Conservation (phyloP, 805 yeast species). For the Lachancea cidri region DNA sequence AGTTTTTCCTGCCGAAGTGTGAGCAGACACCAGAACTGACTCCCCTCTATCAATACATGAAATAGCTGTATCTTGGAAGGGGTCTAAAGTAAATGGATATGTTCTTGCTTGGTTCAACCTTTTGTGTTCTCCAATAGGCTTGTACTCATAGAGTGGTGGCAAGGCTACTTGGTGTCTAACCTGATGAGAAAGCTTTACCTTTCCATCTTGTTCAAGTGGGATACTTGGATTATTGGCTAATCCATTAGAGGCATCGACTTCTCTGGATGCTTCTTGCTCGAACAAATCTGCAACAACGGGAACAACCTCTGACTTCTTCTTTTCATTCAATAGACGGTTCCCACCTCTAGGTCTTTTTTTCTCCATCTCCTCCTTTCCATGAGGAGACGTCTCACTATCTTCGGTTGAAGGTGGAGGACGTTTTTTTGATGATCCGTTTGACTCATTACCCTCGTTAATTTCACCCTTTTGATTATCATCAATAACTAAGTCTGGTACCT, state of each 20-base stretch:
- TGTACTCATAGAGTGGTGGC: slow-evolving; percentile 85
- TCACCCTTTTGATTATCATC: slow-evolving; percentile 15
- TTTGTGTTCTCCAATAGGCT: slow-evolving; percentile 84
- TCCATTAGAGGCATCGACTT: slow-evolving; percentile 79
- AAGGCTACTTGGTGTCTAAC: slow-evolving; percentile 97
- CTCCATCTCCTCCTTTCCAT: slow-evolving; percentile 10
- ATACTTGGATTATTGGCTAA: slow-evolving; percentile 42
- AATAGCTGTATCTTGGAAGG: slow-evolving; percentile 95
- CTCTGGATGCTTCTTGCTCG: slow-evolving; percentile 85
- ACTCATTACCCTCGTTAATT: slow-evolving; percentile 13
- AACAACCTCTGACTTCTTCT: slow-evolving; percentile 43
- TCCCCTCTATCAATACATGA: slow-evolving; percentile 94
- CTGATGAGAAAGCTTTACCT: slow-evolving; percentile 77
- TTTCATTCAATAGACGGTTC: slow-evolving; percentile 32
- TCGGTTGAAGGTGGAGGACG: slow-evolving; percentile 10
- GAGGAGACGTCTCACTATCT: slow-evolving; percentile 9
- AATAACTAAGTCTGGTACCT: slow-evolving; percentile 1
- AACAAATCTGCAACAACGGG: slow-evolving; percentile 83
- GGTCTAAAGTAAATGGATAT: slow-evolving; percentile 91
- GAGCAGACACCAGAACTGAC: slow-evolving; percentile 95
- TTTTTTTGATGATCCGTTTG: slow-evolving; percentile 14
- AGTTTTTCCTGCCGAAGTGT: slow-evolving; percentile 95
- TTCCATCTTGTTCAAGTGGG: slow-evolving; percentile 40
- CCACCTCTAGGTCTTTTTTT: slow-evolving; percentile 30
- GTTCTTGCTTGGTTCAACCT: slow-evolving; percentile 74